A percentile compares a stretch with the other conserved stretches of the same genome.
phyloP scores from a whole-genome alignment of 1,284 basidiomycete genomes.

The Bondarzewia mesenterica region DNA sequence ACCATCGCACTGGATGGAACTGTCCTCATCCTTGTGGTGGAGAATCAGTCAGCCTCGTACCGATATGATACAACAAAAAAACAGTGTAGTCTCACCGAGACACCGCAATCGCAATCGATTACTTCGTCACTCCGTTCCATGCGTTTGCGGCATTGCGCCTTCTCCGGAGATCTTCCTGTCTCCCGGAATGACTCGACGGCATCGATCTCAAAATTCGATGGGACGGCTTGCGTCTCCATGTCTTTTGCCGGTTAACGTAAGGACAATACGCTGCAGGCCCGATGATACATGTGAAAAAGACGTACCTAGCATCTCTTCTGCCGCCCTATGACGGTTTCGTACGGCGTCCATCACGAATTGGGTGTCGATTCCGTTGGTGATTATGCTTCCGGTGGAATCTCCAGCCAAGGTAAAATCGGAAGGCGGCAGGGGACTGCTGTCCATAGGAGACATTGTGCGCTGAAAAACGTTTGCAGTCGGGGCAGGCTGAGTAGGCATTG shows the following conservation, averaged over 20 bases:
- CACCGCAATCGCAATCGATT: conserved; percentile 56
- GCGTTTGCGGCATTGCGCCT: background rate
- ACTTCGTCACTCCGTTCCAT: conserved; percentile 12
- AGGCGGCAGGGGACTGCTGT: conserved; percentile 24
- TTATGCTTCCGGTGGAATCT: conserved; percentile 1
- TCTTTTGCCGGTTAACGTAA: conserved; percentile 20
- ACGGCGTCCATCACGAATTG: conserved; percentile 34
- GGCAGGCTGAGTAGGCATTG: background rate
- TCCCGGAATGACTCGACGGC: conserved; percentile 29
- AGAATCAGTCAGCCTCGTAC: no score
- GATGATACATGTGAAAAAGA: no score
- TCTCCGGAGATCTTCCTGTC: background rate
- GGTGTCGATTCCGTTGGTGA: conserved; percentile 24
- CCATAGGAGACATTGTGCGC: background rate
- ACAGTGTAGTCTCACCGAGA: conserved; percentile 27
- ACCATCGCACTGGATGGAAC: conserved; percentile 53
- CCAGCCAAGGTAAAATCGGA: conserved; percentile 23
- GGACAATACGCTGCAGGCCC: background rate
- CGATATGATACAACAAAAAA: no score
- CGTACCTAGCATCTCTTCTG: conserved; percentile 37
- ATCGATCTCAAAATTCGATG: conserved; percentile 19
- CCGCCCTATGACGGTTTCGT: conserved; percentile 20
- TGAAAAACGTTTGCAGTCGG: background rate
- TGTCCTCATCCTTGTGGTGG: conserved; percentile 25
- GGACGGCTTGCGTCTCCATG: conserved; percentile 35